These are phyloP conservation scores for Grosmannia huntii DNA, from an alignment of 2,329 filamentous ascomycete species.

Conservation along the genomic window DNA sequence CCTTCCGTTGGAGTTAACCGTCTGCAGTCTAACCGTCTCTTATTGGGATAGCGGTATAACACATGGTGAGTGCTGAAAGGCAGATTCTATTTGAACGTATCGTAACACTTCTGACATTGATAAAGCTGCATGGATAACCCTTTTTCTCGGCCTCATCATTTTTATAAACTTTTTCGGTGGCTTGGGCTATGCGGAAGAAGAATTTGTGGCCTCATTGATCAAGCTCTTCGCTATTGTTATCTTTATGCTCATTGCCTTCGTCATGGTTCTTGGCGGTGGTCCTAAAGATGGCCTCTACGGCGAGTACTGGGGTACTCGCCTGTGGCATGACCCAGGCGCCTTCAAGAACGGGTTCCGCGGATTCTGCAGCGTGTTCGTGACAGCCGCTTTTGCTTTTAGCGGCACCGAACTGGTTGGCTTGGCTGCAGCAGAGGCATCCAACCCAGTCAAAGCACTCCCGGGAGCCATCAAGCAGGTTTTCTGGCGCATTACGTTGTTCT, in stretches of 20 bases:
- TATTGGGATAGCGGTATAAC: constrained; percentile 35
- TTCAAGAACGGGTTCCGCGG: constrained; percentile 67
- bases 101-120: background rate
- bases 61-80: constrained; percentile 15
- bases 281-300: constrained; percentile 32
- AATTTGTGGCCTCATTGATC: constrained; percentile 44
- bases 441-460: constrained; percentile 61
- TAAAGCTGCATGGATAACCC: constrained; percentile 21
- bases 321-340: constrained; percentile 37
- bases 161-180: constrained; percentile 44
- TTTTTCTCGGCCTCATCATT: constrained; percentile 40
- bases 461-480: constrained; percentile 72
- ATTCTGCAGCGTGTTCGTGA: constrained; percentile 59
- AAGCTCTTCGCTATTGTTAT: constrained; percentile 46
- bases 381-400: constrained; percentile 59
- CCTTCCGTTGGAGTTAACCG: constrained; percentile 34
- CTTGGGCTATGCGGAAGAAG: constrained; percentile 43
- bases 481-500: constrained; percentile 44
- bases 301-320: constrained; percentile 35
- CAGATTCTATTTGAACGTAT: background rate
- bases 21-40: constrained; percentile 32
- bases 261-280: constrained; percentile 47
- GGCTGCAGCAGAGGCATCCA: constrained; percentile 57
- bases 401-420: constrained; percentile 66
- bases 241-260: constrained; percentile 51